Base-by-base conservation (phyloP, 139 green algal genomes). In the Chlorella sp. region DNA sequence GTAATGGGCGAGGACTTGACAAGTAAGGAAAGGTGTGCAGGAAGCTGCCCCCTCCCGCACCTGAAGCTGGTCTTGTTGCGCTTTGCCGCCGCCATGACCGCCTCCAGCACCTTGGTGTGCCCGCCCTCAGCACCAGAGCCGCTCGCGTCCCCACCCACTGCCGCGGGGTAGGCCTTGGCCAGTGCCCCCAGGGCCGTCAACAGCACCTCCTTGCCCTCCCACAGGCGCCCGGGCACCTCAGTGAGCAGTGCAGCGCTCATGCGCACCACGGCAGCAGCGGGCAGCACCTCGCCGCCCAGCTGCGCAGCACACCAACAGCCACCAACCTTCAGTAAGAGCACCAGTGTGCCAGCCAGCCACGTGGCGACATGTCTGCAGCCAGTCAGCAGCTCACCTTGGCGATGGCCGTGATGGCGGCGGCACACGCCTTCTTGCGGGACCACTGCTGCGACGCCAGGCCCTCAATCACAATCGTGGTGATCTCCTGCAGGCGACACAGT, bases 131-230 rank as follows among this genome's bases (percentile, higher is more conserved):
- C 5, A 42, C 62, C 3, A 35, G 5, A 4, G 3, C 30, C 31
- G 31, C 10, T 23, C 10, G 27, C 30, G 31, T 49, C 5, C 6
- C 30, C 6, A 24, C 62, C 14, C 62, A 23, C 5, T 36, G 5
- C 62, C 6, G 36, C 3, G 64, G 71, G 68, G 69, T 74, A 82
- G 27, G 76, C 75, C 31, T 74, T 70, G 23, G 49, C 77, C 64
- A 93, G 59, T n/a, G 81, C 75, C 0, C 75, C 88, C 42, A 89
- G 17, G 17, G 88, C 85, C 2, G 61, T 60, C 36, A 93, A 73
- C 64, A 95, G 22, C 33, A 26, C 49, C 75, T 93, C 87, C 76
- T 95, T 95, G 66, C 90, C 90, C 10, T 95, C 89, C 90, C 90
- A 95, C 63, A 95, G 76, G 62, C 89, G 75, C 0, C 89, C 64